A percentile compares a stretch with the other conserved stretches of the same genome.
These are phyloP conservation scores for Hypholoma fasciculare DNA, from an alignment of 768 basidiomycete genomes.

Conservation along the genomic window DNA sequence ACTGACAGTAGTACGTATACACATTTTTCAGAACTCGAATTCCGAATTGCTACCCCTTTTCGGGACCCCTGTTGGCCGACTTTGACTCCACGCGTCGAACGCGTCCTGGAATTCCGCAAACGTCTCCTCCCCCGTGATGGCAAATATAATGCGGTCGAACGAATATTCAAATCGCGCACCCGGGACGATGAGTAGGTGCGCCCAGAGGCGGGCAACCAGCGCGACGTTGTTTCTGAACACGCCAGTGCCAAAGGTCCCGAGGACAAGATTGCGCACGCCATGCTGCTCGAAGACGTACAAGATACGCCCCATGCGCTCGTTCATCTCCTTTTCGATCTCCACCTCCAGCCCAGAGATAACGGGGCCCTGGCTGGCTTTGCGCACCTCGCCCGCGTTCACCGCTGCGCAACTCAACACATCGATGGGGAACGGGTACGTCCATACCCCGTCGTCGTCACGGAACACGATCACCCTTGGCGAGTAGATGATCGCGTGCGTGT, in stretches of 20 bases:
- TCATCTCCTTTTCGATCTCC: constrained; percentile 56
- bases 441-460: constrained; percentile 60
- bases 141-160: constrained; percentile 65
- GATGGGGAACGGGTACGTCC: constrained; percentile 55
- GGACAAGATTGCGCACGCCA: constrained; percentile 53
- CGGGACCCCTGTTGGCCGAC: constrained; percentile 6
- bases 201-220: constrained; percentile 63
- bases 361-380: constrained; percentile 20
- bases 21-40: background rate
- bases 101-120: constrained; percentile 25
- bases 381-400: constrained; percentile 62
- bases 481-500: constrained; percentile 79
- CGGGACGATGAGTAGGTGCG: constrained; percentile 48
- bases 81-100: constrained; percentile 25
- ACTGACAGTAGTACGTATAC: no score
- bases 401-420: constrained; percentile 75
- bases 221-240: constrained; percentile 62
- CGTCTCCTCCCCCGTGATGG: constrained; percentile 38
- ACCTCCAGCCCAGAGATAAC: constrained; percentile 24
- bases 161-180: constrained; percentile 52
- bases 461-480: constrained; percentile 64
- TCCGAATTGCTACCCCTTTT: background rate
- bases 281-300: constrained; percentile 60
- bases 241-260: constrained; percentile 75
- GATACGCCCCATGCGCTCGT: constrained; percentile 67